Evolutionary conservation across 371 early-diverging fungal genomes (phyloP), one percentile per base, ranked within the genome.

Genomic region (Sporodiniella umbellata): DNA sequence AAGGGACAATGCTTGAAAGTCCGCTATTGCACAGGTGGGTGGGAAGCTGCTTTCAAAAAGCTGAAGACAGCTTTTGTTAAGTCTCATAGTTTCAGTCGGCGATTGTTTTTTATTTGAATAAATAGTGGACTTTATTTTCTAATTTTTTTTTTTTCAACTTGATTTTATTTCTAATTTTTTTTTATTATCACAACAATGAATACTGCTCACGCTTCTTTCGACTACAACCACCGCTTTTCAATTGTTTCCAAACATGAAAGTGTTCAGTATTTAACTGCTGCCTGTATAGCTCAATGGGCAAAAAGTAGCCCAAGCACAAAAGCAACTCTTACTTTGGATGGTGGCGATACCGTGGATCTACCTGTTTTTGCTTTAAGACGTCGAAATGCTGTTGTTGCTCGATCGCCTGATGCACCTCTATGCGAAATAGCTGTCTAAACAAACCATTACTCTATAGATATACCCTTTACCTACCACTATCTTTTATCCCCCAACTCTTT

Each of bases 331-430:
- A 68, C 68, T n/a, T 42, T 65, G 18, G 64, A 69, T 31, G 54
- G 48, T 38, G 68, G 68, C 12, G 63, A 70, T 45, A 60, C 66
- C 7, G 49, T 70, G 18, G 50, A 66, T 46, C 31, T 72, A 33
- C 72, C 72, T 11, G 56, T 68, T 21, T 72, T 65, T 50, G 66
- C 72, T 43, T 58, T 72, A 21, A 53, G 72, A 47, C 65, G 72
- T 31, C 43, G 72, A 55, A 72, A 72, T 50, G 72, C 68, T 21
- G 58, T 70, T 3, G 71, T 70, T 25, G 67, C 60, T 33, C 45
- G 51, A n/a, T 51, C 62, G 25, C 71, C 71, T 28, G 71, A 67
- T 38, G 67, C 71, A 33, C 71, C 67, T 37, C 35, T 56, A 14
- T 18, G 23, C 33, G 43, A 45, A 12, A 53, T 62, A 39, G 50